These are phyloP conservation scores for Pelargonium australe DNA, from an alignment of 441 rosid genomes.

Conservation along the genomic window DNA sequence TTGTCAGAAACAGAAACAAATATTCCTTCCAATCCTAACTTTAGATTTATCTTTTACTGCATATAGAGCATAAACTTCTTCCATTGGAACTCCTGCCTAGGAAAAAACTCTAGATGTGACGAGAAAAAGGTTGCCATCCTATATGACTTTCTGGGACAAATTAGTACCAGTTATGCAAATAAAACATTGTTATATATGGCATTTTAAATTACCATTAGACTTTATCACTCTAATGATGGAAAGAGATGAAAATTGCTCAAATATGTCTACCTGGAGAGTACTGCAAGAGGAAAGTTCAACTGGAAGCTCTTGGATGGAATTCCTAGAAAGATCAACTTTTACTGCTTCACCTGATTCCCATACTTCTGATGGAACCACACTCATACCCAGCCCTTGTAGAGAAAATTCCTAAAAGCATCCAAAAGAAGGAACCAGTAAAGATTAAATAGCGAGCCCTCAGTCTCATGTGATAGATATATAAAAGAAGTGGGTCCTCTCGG, in stretches of 20 bases:
- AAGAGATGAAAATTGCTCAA: background rate
- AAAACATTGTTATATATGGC: background rate
- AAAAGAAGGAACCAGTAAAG: background rate
- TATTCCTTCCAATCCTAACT: too few relatives aligned
- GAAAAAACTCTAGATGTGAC: too few relatives aligned
- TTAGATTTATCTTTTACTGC: too few relatives aligned
- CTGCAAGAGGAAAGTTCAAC: slow-evolving; percentile 60
- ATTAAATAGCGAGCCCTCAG: background rate
- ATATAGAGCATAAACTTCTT: too few relatives aligned
- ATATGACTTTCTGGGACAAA: background rate
- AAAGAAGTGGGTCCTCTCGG: background rate
- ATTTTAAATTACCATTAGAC: background rate
- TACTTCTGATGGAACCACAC: slow-evolving; percentile 67
- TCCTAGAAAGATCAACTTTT: slow-evolving; percentile 73
- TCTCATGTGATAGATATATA: background rate
- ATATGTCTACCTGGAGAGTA: slow-evolving; percentile 56
- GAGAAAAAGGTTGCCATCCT: background rate
- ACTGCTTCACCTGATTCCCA: slow-evolving; percentile 71
- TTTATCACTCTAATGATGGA: background rate
- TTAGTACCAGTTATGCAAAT: background rate
- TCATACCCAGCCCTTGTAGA: slow-evolving; percentile 63
- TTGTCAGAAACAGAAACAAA: too few relatives aligned
- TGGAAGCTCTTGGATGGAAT: slow-evolving; percentile 75
- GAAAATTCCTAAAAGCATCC: slow-evolving; percentile 59
- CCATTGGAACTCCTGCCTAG: too few relatives aligned